phyloP scores from a whole-genome alignment of 2,329 filamentous ascomycete species.

The Pseudogymnoascus sp. region DNA sequence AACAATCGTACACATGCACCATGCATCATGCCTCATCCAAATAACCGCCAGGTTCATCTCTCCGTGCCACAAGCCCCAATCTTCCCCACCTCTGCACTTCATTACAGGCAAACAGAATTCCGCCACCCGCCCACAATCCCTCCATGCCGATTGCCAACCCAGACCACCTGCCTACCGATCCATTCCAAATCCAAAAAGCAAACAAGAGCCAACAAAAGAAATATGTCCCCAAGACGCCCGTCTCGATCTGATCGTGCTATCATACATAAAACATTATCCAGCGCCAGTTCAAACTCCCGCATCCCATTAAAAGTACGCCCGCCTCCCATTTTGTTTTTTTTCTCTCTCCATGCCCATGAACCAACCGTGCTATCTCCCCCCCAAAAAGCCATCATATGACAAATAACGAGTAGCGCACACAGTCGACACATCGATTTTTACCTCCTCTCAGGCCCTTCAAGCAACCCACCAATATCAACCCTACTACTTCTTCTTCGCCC shows the following conservation, averaged over 20 bases:
- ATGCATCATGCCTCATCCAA: conserved; percentile 8
- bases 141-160: not conserved
- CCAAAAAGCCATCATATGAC: not conserved
- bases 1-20: not conserved
- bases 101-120: not conserved
- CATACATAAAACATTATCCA: not conserved
- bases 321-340: conserved; percentile 1
- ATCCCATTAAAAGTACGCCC: not conserved
- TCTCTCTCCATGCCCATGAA: not conserved
- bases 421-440: not conserved
- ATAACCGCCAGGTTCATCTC: too few species aligned
- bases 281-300: not conserved
- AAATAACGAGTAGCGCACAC: not conserved
- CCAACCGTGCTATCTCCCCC: not conserved
- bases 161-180: not conserved
- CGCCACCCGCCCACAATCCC: not conserved
- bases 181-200: not conserved
- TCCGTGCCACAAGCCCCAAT: not conserved
- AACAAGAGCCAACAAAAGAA: not conserved
- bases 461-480: conserved; percentile 1
- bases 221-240: not conserved
- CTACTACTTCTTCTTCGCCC: not conserved
- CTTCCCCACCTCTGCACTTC: not conserved
- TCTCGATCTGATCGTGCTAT: conserved; percentile 1
- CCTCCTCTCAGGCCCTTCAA: not conserved